Conservation (phyloP, 164 flowering plant genomes). For the Houttuynia cordata region DNA sequence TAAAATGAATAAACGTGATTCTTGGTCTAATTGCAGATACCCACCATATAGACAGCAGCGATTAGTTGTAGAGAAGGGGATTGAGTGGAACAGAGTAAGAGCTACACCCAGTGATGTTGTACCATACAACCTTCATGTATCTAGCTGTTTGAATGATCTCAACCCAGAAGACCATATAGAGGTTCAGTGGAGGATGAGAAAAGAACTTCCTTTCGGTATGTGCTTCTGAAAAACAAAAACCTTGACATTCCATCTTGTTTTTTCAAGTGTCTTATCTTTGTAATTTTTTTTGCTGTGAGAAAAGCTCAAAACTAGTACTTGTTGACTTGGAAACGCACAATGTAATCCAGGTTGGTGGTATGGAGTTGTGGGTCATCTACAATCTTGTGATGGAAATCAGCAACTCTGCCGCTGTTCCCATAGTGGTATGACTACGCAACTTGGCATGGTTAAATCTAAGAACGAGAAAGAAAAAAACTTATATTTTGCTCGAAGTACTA, state of each 20-base stretch:
- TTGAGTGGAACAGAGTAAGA: slow-evolving; percentile 73
- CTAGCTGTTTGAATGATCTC: slow-evolving; percentile 64
- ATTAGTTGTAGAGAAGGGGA: slow-evolving; percentile 44
- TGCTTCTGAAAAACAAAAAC: neutral
- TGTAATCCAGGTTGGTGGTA: slow-evolving; percentile 89
- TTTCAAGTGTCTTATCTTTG: too few species aligned
- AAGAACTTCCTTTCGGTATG: slow-evolving; percentile 80
- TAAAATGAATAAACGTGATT: neutral
- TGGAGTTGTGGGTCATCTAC: slow-evolving; percentile 89
- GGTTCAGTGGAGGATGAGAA: slow-evolving; percentile 87
- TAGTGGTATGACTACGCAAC: slow-evolving; percentile 48
- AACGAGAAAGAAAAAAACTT: too few species aligned
- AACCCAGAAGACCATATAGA: slow-evolving; percentile 83
- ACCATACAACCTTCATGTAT: slow-evolving; percentile 46
- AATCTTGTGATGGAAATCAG: slow-evolving; percentile 63
- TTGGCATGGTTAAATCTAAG: too few species aligned
- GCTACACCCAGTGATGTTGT: slow-evolving; percentile 53
- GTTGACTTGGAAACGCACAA: too few species aligned
- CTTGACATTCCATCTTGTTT: neutral
- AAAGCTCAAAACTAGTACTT: too few species aligned
- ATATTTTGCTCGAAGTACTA: too few species aligned
- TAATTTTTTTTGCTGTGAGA: too few species aligned
- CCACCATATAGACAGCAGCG: slow-evolving; percentile 22
- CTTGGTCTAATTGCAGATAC: slow-evolving; percentile 34
- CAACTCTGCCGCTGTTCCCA: slow-evolving; percentile 52